Evolutionary conservation across 805 yeast species (phyloP), one percentile per base, ranked within the genome.

Genomic region (Wickerhamiella siamensis): DNA sequence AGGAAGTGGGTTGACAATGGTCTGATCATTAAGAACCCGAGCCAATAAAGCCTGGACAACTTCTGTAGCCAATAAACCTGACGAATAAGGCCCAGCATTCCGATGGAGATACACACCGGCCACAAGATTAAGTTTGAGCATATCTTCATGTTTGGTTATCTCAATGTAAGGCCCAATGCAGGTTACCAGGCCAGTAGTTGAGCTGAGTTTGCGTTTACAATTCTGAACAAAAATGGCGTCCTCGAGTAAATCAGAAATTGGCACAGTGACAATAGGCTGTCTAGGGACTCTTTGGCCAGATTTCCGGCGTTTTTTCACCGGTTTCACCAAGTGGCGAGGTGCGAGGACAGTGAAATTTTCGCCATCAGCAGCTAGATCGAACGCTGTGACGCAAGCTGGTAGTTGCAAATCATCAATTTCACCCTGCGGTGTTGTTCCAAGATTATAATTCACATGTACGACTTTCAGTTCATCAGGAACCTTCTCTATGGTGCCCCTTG

Each of bases 1-100:
- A 1, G 36, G 35, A 5, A 19, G 36, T 4, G 52, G 51, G 20
- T 44, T 38, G 10, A 27, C 21, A 3, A 49, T 40, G 4, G 47
- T 34, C 3, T 24, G 36, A 20, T 49, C 52, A 15, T 47, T 31
- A 0, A 44, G 35, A 1, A 45, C 49, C 5, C 44, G 22, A 3
- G 47, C 47, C 19, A 49, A 31, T 32, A 49, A 42, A 17, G 33
- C 37, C 24, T 19, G n/a, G 15, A 34, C 3, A 3, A 21, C 6
- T 10, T 20, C 20, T 10, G 19, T 19, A 3, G 37, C 20, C 14
- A 34, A 17, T 3, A n/a, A 8, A 5, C 15, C 10, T 19, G 24
- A 21, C 3, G 37, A 17, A 10, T 18, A 34, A 3, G 27, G 27
- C 18, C 37, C 37, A 21, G 37, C 26, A 5, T 19, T 34, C 20